Evolutionary conservation across 2,329 filamentous ascomycete genomes (phyloP), one percentile per base, ranked within the genome.

Genomic region (Cercospora zeina): DNA sequence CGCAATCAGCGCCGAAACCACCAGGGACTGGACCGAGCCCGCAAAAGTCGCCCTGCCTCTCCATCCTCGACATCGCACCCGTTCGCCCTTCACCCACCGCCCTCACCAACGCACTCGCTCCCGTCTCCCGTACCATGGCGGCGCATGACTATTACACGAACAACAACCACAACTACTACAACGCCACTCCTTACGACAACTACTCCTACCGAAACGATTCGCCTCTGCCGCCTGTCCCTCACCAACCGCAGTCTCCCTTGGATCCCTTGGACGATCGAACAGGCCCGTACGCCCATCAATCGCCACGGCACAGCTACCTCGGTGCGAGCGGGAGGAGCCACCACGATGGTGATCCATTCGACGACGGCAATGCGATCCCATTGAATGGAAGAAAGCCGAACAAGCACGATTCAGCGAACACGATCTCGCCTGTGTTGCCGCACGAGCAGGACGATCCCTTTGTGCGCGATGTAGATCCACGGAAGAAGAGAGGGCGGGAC

Each of bases 321-420:
- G 82, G 83, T 54, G 78, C 83, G 58, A 82, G 82, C 66, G 85
- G 88, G 68, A 83, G 75, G 66, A 67, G 78, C 77, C 59, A 75
- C 59, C 72, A 76, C 62, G 69, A 72, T 64, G 66, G 70, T 37
- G 81, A 83, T 68, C 80, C 81, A 9, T 81, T 79, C 63, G 75
- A 77, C 34, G 80, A 82, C 67, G 73, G 77, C 54, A 77, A 79
- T 63, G 79, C 79, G 8, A 81, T 82, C 33, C 80, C 79, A n/a
- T 69, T 82, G 59, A 77, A 76, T 61, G 65, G 69, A 57, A 68
- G 74, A 51, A 74, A 74, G 30, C 63, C 69, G 16, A 51, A 51
- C 56, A 76, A 74, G 61, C 77, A 78, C 66, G 74, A 76, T 56
- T 76, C 76, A 6, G 59, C 67, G 21, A 65, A 69, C 4, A 76